These are phyloP conservation scores for Pyricularia pennisetigena DNA, from an alignment of 2,329 filamentous ascomycete species.

Conservation along the genomic window DNA sequence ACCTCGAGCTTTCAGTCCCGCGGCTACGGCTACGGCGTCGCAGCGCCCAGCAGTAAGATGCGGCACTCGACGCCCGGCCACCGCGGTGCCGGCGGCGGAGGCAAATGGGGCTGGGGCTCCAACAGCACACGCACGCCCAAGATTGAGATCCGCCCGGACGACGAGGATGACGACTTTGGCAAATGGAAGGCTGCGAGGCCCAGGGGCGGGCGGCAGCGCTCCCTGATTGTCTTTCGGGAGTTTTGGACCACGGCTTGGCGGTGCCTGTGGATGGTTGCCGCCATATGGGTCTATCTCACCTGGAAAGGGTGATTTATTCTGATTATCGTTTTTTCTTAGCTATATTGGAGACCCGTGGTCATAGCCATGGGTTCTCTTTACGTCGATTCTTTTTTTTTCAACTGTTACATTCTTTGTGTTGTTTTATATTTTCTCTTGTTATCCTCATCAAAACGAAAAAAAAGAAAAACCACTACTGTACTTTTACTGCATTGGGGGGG, in stretches of 20 bases:
- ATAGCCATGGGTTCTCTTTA: neutral
- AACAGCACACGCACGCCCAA: constrained; percentile 28
- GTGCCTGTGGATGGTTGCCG: constrained; percentile 52
- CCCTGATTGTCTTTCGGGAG: constrained; percentile 39
- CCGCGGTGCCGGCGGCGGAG: constrained; percentile 15
- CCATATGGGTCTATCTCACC: constrained; percentile 58
- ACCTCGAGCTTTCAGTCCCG: constrained; percentile 16
- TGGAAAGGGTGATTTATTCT: constrained; percentile 41
- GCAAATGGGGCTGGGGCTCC: constrained; percentile 31
- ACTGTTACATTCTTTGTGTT: neutral
- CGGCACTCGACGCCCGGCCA: constrained; percentile 16
- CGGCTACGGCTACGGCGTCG: constrained; percentile 5
- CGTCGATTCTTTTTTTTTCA: neutral
- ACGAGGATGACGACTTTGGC: constrained; percentile 31
- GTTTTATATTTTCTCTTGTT: neutral
- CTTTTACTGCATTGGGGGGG: neutral
- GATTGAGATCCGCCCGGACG: constrained; percentile 38
- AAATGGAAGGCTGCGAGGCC: constrained; percentile 22
- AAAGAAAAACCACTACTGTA: neutral
- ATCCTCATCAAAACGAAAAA: neutral
- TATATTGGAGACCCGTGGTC: neutral
- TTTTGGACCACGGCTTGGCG: constrained; percentile 50
- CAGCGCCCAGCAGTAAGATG: constrained; percentile 9
- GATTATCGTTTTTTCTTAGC: neutral
- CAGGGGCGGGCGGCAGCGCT: constrained; percentile 12